Evolutionary conservation across 1,284 basidiomycete species (phyloP), one percentile per base, ranked within the genome.

Genomic region (Boletellus deceptivus): DNA sequence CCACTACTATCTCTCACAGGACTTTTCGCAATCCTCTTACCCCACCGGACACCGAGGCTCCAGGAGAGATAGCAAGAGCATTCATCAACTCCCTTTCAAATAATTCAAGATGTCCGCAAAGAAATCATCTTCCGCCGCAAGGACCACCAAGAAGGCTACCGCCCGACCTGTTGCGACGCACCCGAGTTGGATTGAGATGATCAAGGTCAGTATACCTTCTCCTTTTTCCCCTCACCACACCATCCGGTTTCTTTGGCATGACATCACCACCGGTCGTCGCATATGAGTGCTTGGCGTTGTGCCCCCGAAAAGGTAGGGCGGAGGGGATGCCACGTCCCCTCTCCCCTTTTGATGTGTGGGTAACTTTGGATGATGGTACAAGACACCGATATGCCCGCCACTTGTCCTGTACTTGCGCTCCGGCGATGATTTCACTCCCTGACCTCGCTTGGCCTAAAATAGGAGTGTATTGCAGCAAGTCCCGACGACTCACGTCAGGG

Each of bases 401-500:
- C 46, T 51, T 25, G 22, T 46, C 44, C 34, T 54, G 16, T 35
- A 37, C 14, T 47, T 27, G 43, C 45, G 37, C 50, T 44, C 36
- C 41, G 45, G 47, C 51, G 29, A 40, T 25, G 38, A 50, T 45
- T 54, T 50, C 51, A 35, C 37, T 50, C 52, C 63, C 67, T 65
- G 22, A 65, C 54, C 9, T 27, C 8, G 6, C 40, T 50, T 50
- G 36, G 54, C 45, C 48, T 60, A 47, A 56, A 59, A 59, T 71
- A 89, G 86, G 91, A 94, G 76, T 91, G 89, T 63, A 91, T 96
- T 71, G 71, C 78, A 56, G 79, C 76, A 48, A 76, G 87, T 71
- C 79, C 82, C 24, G 88, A 90, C 35, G 91, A 93, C 55, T 83
- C 88, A 55, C 89, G 93, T 58, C 68, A 71, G 55, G 93, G 93